A percentile compares a stretch with the other conserved stretches of the same genome.
These are phyloP conservation scores for Scheffersomyces stipitis DNA, from an alignment of 805 yeast species.

Conservation along the genomic window DNA sequence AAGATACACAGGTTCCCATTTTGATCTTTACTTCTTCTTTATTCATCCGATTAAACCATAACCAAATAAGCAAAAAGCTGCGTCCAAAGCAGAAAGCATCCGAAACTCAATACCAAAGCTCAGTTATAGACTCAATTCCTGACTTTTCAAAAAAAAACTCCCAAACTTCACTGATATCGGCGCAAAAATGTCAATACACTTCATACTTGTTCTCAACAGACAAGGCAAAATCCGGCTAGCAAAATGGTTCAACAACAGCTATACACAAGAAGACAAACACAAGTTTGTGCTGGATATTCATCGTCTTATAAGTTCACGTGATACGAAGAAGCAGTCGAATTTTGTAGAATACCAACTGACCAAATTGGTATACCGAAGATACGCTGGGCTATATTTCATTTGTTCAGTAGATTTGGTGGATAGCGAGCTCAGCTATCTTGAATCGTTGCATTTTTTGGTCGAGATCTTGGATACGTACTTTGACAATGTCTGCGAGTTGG, in stretches of 20 bases:
- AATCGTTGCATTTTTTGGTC: conserved; percentile 83
- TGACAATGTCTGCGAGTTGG: conserved; percentile 90
- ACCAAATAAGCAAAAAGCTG: too few relatives aligned
- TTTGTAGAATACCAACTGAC: conserved; percentile 62
- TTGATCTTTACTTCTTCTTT: too few relatives aligned
- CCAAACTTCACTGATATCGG: too few relatives aligned
- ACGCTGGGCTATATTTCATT: conserved; percentile 91
- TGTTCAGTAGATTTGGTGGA: conserved; percentile 77
- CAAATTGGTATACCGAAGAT: conserved; percentile 80
- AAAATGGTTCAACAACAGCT: conserved; percentile 61
- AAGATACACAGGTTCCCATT: too few relatives aligned
- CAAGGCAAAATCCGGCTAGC: conserved; percentile 91
- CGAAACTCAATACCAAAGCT: too few relatives aligned
- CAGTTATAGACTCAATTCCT: too few relatives aligned
- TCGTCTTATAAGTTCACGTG: conserved; percentile 76
- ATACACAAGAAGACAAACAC: conserved; percentile 29
- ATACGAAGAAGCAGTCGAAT: conserved; percentile 78
- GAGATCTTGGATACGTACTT: conserved; percentile 85
- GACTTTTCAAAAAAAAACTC: too few relatives aligned
- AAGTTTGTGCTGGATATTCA: conserved; percentile 64
- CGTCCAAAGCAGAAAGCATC: too few relatives aligned
- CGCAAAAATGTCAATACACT: conserved; percentile 71
- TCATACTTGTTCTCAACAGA: conserved; percentile 78
- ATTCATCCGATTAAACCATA: too few relatives aligned
- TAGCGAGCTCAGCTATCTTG: conserved; percentile 79